These are phyloP conservation scores for Crithidia bombi DNA, from an alignment of 208 protist genomes.

Conservation along the genomic window DNA sequence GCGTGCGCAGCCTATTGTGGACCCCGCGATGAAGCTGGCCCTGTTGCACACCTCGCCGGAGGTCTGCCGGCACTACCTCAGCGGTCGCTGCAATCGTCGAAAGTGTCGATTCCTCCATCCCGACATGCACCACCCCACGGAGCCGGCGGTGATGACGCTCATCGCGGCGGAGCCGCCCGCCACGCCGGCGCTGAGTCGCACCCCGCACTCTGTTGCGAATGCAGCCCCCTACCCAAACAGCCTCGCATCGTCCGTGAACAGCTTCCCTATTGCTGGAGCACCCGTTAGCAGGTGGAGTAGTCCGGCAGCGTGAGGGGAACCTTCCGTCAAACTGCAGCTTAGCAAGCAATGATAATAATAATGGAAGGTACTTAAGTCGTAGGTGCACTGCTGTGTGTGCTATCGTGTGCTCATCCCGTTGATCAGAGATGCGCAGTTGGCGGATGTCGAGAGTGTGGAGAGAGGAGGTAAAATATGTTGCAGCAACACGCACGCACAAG, in stretches of 20 bases:
- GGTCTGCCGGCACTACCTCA: slow-evolving; percentile 63
- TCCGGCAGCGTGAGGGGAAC: background rate
- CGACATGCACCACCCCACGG: slow-evolving; percentile 7
- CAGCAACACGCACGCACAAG: background rate
- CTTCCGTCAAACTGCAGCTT: too few relatives aligned
- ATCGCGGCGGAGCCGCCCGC: background rate
- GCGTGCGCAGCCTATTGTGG: background rate
- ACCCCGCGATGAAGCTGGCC: slow-evolving; percentile 14
- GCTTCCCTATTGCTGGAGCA: background rate
- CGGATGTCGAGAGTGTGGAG: background rate
- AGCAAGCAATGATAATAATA: too few relatives aligned
- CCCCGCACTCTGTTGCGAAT: background rate
- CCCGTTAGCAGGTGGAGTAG: background rate
- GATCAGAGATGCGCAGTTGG: background rate
- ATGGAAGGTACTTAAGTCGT: too few relatives aligned
- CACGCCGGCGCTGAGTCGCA: slow-evolving; percentile 4
- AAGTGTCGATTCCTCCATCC: slow-evolving; percentile 73
- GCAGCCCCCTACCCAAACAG: background rate
- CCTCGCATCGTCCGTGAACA: slow-evolving; percentile 10
- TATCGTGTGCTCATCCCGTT: background rate
- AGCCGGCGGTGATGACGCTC: background rate
- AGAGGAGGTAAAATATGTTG: background rate
- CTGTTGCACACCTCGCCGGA: slow-evolving; percentile 14
- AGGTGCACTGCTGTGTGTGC: too few relatives aligned
- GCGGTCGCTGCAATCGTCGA: slow-evolving; percentile 67